Evolutionary conservation across 2,329 filamentous ascomycete species (phyloP).

Genomic region (Mycogone perniciosa): DNA sequence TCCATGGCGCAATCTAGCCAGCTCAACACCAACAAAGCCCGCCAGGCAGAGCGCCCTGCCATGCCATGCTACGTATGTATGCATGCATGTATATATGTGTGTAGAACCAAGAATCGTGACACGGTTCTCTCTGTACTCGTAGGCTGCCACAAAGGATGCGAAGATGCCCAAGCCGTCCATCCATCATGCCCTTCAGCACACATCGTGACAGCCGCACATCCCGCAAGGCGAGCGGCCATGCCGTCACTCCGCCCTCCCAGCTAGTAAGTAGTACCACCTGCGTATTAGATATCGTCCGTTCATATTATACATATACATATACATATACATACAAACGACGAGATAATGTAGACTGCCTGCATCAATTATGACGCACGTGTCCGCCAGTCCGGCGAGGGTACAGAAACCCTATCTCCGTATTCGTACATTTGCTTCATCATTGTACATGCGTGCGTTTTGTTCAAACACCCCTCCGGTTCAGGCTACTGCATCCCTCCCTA

Average conservation of each 20-base stretch:
- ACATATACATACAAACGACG: conserved; percentile 2
- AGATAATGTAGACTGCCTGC: conserved; percentile 6
- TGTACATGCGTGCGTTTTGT: not conserved
- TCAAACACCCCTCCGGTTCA: conserved; percentile 15
- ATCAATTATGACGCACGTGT: conserved; percentile 11
- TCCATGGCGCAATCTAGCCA: not conserved
- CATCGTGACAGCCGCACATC: conserved; percentile 2
- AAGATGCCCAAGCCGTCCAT: conserved; percentile 6
- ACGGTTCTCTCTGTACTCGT: not conserved
- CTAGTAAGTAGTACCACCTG: not conserved
- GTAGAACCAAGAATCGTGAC: not conserved
- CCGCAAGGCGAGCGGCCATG: not conserved
- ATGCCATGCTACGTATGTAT: too few relatives aligned
- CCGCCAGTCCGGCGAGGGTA: conserved; percentile 2
- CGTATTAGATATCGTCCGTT: not conserved
- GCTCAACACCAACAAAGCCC: not conserved
- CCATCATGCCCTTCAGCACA: not conserved
- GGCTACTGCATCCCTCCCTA: conserved; percentile 10
- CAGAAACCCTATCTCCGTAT: not conserved
- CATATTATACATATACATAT: conserved; percentile 4
- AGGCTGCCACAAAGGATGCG: conserved; percentile 6
- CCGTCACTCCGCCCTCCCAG: not conserved
- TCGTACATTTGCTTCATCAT: not conserved
- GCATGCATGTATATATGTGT: too few relatives aligned
- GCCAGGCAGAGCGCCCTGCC: too few relatives aligned